Evolutionary conservation across 2,329 filamentous ascomycete species (phyloP).

Genomic region (Penicillium hordei): DNA sequence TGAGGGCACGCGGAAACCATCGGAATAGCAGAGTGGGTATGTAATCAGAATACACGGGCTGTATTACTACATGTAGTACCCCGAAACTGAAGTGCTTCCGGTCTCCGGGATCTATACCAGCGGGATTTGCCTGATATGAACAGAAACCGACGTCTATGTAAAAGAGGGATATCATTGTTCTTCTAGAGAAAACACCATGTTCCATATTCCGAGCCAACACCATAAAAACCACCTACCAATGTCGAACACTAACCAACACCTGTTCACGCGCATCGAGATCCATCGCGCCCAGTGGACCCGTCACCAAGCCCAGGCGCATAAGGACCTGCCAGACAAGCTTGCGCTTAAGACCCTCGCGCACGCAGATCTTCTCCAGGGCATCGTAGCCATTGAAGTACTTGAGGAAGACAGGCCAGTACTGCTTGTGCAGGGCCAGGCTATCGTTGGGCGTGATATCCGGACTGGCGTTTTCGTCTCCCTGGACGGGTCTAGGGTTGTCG

Average conservation of each 20-base stretch:
- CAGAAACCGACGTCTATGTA: background rate
- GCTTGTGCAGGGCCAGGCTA: slow-evolving; percentile 47
- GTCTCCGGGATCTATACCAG: slow-evolving; percentile 4
- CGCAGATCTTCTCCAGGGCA: slow-evolving; percentile 79
- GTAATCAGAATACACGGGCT: slow-evolving; percentile 25
- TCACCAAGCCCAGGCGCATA: slow-evolving; percentile 64
- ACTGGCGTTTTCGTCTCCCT: slow-evolving; percentile 12
- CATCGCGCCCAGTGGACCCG: slow-evolving; percentile 44
- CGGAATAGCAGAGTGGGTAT: slow-evolving; percentile 24
- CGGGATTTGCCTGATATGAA: background rate
- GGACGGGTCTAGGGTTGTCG: slow-evolving; percentile 17
- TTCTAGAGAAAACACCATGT: background rate
- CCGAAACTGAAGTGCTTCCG: background rate
- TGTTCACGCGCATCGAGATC: slow-evolving; percentile 38
- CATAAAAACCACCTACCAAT: slow-evolving; percentile 56
- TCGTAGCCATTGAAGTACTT: slow-evolving; percentile 87
- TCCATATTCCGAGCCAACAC: background rate
- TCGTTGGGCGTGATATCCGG: slow-evolving; percentile 24
- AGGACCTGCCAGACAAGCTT: slow-evolving; percentile 61
- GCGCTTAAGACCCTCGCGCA: slow-evolving; percentile 82
- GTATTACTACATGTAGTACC: slow-evolving; percentile 8
- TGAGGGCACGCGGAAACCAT: slow-evolving; percentile 29
- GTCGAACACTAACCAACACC: slow-evolving; percentile 61
- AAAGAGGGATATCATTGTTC: slow-evolving; percentile 6
- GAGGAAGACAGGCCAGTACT: slow-evolving; percentile 70